phyloP scores from a whole-genome alignment of 495 filamentous ascomycete species.

The Penicillium diatomitis region DNA sequence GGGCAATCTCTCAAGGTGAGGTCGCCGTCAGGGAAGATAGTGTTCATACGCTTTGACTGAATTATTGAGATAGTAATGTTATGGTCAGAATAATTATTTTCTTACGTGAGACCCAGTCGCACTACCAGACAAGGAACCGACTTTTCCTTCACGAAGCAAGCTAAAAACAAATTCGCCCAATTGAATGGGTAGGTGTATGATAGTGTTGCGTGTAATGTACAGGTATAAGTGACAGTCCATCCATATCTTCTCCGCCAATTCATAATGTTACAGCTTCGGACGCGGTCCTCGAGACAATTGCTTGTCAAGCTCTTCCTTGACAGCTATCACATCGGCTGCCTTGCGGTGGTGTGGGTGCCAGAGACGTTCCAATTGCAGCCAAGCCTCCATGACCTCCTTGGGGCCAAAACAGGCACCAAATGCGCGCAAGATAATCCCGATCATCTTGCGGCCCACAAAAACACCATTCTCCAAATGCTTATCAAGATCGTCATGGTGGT shows the following conservation, averaged over 20 bases:
- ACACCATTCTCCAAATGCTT: conserved; percentile 33
- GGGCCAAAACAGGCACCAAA: conserved; percentile 33
- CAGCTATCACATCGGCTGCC: conserved; percentile 25
- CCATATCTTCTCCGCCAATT: neutral
- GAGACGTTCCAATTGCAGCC: conserved; percentile 32
- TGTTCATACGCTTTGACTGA: too few species aligned
- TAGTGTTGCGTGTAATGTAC: conserved; percentile 27
- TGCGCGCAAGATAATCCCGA: conserved; percentile 30
- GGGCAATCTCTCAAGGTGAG: too few species aligned
- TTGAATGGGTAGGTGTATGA: conserved; percentile 21
- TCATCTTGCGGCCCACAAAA: conserved; percentile 35
- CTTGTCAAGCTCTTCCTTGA: conserved; percentile 33
- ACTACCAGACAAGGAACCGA: too few species aligned
- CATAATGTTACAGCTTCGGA: conserved; percentile 5
- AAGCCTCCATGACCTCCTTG: conserved; percentile 31
- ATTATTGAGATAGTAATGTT: too few species aligned
- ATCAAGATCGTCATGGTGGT: conserved; percentile 11
- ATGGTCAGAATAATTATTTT: too few species aligned
- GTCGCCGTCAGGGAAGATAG: too few species aligned
- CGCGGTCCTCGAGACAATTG: conserved; percentile 19
- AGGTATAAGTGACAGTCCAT: conserved; percentile 7
- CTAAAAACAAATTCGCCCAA: neutral
- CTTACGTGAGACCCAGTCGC: too few species aligned
- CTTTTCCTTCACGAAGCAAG: neutral
- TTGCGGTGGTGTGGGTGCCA: conserved; percentile 34